Evolutionary conservation across 306 rosid genomes (phyloP), one percentile per base, ranked within the genome.

Genomic region (Purshia tridentata): DNA sequence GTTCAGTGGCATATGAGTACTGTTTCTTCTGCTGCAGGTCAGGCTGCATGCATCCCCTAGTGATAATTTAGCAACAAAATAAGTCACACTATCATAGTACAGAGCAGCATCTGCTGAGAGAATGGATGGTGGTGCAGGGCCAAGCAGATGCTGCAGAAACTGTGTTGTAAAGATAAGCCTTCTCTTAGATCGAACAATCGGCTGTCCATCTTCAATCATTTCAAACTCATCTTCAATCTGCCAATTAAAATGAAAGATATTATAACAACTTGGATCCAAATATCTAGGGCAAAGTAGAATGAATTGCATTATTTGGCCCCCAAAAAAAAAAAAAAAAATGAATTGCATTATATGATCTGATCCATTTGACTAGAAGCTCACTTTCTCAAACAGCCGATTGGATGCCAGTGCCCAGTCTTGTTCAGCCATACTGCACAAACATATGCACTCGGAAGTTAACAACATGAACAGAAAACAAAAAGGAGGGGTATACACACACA

Each of bases 31-130:
- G 65, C 63, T 46, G 66, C 67, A 53, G 65, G 67, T 69, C 78
- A 83, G 76, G 76, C 86, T 78, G 88, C 90, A 86, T 4, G 88
- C 78, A 81, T 81, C 84, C 29, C 84, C 86, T 46, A 86, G 65
- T 4, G 86, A 81, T 18, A 72, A 58, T 72, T 79, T 76, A 48
- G 85, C 81, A 70, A 81, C 80, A 68, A 42, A 76, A 77, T 74
- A 83, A 18, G 70, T 50, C 79, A 81, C 78, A 57, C 78, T 73
- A 15, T 86, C 90, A 58, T 81, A 73, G 66, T 80, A 59, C 40
- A 77, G 76, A 35, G 74, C 70, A 67, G 81, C 81, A 18, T 86
- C 77, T 50, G 84, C 88, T 12, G 84, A 61, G 56, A 86, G 78
- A 59, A 83, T 11, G 29, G 73, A 75, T 41, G 72, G 47, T 11